Percentiles rank a stretch among this genome's conserved stretches.
phyloP scores from a whole-genome alignment of 257 asterid genomes.

The Nicotiana benthamiana region DNA sequence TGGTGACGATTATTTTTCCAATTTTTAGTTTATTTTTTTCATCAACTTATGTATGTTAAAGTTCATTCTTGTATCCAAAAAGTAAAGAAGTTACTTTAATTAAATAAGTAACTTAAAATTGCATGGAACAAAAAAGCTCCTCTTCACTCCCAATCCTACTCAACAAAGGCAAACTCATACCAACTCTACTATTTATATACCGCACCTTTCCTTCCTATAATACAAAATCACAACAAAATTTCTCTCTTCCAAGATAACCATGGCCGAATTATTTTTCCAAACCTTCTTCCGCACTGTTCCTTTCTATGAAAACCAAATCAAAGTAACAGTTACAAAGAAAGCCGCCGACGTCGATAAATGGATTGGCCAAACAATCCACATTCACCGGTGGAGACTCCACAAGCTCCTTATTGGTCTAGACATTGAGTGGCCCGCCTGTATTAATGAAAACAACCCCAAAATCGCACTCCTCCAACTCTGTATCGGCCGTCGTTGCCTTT shows the following conservation, averaged over 20 bases:
- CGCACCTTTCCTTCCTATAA: neutral
- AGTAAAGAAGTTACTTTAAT: too few relatives aligned
- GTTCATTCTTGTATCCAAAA: too few relatives aligned
- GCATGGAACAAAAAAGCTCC: too few relatives aligned
- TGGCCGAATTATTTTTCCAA: neutral
- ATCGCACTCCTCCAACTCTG: conserved; percentile 12
- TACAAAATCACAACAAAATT: neutral
- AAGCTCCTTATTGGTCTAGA: conserved; percentile 12
- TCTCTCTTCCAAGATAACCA: neutral
- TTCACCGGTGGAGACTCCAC: neutral
- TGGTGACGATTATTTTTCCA: too few relatives aligned
- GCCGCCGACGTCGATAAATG: neutral
- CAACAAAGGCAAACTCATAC: neutral
- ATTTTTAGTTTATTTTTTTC: too few relatives aligned
- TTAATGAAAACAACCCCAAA: neutral
- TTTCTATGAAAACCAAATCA: neutral
- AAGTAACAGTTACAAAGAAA: neutral
- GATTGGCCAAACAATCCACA: neutral
- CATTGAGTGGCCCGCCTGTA: conserved; percentile 7
- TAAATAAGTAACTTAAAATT: too few relatives aligned
- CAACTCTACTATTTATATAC: neutral
- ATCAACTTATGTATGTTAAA: too few relatives aligned
- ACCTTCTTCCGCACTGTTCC: neutral
- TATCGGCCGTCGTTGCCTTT: conserved; percentile 3
- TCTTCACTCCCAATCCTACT: neutral